Conservation (phyloP, 352 stramenopile species). For the Phytophthora syringae region DNA sequence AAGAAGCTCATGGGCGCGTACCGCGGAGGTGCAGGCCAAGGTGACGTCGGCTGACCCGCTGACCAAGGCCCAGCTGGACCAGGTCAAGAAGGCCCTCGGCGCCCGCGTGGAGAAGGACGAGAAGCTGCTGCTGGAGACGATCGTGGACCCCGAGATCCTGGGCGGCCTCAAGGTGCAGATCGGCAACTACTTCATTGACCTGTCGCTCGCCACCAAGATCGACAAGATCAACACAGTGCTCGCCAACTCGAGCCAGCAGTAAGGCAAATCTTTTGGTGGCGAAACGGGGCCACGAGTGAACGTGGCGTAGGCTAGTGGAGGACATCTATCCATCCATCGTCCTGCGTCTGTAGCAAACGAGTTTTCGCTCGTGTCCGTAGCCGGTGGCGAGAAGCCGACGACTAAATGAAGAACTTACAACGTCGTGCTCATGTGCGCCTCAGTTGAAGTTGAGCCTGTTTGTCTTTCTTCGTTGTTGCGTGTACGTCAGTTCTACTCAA, state of each 20-base stretch:
- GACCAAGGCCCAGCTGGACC: constrained; percentile 91
- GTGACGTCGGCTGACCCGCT: constrained; percentile 96
- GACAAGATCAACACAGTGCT: constrained; percentile 93
- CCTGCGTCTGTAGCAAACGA: not conserved
- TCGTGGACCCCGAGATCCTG: constrained; percentile 95
- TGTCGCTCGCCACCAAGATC: constrained; percentile 95
- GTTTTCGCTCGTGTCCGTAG: constrained; percentile 27
- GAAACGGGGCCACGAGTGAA: constrained; percentile 27
- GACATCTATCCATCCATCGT: not conserved
- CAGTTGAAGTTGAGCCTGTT: constrained; percentile 3
- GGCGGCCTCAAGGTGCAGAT: constrained; percentile 97
- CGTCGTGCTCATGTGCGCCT: constrained; percentile 22
- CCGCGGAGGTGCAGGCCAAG: constrained; percentile 95
- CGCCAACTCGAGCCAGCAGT: constrained; percentile 66
- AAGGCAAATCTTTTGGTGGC: constrained; percentile 23
- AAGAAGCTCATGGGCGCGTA: constrained; percentile 96
- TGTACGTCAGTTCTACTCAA: not conserved
- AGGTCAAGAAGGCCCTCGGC: constrained; percentile 94
- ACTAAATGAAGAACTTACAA: constrained; percentile 42
- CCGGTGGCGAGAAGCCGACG: constrained; percentile 13
- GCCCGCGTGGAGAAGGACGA: constrained; percentile 89
- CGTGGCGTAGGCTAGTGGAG: constrained; percentile 17
- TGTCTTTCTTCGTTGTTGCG: not conserved
- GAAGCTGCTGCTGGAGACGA: constrained; percentile 91
- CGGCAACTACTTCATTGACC: constrained; percentile 98